Conservation (phyloP, 2,329 filamentous ascomycete genomes). For the Colletotrichum spaethianum region DNA sequence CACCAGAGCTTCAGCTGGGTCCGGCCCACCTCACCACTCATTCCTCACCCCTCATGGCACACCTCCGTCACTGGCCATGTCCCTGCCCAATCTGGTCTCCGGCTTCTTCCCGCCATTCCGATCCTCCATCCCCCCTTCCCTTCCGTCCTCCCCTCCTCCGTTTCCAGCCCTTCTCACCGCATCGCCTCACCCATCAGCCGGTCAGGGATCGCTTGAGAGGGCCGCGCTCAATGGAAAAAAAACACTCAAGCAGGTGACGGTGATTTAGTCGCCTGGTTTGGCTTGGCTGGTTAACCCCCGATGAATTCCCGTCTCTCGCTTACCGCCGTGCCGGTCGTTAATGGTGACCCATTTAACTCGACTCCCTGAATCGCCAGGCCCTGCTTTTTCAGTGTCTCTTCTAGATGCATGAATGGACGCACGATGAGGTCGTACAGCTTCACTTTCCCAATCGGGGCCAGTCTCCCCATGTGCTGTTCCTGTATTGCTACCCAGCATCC, state of each 20-base stretch:
- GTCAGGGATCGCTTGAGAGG: background rate
- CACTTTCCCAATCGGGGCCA: slow-evolving; percentile 17
- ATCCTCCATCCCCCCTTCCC: slow-evolving; percentile 7
- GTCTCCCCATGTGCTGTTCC: slow-evolving; percentile 5
- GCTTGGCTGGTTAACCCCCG: background rate
- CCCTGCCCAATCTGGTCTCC: slow-evolving; percentile 20
- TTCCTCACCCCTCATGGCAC: background rate
- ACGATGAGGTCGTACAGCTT: slow-evolving; percentile 41
- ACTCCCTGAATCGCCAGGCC: background rate
- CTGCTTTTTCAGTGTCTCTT: background rate
- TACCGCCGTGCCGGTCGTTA: background rate
- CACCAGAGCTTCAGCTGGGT: slow-evolving; percentile 8
- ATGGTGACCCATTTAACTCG: background rate
- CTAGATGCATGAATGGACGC: slow-evolving; percentile 30
- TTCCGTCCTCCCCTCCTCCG: background rate
- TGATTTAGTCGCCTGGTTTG: background rate
- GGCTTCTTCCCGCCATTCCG: slow-evolving; percentile 41
- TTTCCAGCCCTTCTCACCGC: slow-evolving; percentile 40
- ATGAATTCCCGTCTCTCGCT: too few species aligned
- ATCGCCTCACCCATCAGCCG: slow-evolving; percentile 19
- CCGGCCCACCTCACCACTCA: slow-evolving; percentile 13
- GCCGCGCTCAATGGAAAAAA: background rate
- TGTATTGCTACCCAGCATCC: slow-evolving; percentile 33
- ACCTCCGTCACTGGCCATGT: slow-evolving; percentile 4
- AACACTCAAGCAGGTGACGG: background rate